Conservation (phyloP, 2,329 filamentous ascomycete species). For the Aspergillus luchuensis region DNA sequence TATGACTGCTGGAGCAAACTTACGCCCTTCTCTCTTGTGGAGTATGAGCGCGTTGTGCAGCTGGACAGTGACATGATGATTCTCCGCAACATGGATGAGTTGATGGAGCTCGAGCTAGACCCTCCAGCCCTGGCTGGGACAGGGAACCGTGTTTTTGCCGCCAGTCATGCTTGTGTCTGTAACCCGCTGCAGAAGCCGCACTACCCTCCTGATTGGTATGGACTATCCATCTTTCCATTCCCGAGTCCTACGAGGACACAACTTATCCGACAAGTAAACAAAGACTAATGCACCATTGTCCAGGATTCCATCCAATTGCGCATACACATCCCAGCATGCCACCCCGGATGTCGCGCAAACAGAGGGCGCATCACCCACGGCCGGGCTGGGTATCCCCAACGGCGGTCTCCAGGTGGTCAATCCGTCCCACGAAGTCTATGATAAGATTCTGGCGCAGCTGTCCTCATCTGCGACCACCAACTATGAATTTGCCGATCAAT, state of each 20-base stretch:
- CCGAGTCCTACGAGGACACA: not conserved
- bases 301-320: slow-evolving; percentile 58
- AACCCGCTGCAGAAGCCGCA: slow-evolving; percentile 25
- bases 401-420: slow-evolving; percentile 64
- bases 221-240: not conserved
- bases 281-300: not conserved
- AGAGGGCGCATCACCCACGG: slow-evolving; percentile 51
- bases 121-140: slow-evolving; percentile 52
- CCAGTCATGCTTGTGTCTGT: slow-evolving; percentile 25
- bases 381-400: slow-evolving; percentile 61
- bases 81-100: slow-evolving; percentile 81
- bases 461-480: slow-evolving; percentile 46
- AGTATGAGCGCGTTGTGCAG: slow-evolving; percentile 79
- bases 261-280: no score
- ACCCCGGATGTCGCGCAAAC: slow-evolving; percentile 27
- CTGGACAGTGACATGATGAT: slow-evolving; percentile 88
- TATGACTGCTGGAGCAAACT: slow-evolving; percentile 91
- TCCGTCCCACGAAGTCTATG: slow-evolving; percentile 56
- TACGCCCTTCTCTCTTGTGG: slow-evolving; percentile 72
- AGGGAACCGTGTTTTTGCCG: slow-evolving; percentile 66
- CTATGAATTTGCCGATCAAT: slow-evolving; percentile 65
- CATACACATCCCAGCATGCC: slow-evolving; percentile 61
- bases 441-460: slow-evolving; percentile 54
- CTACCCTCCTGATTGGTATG: slow-evolving; percentile 43
- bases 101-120: slow-evolving; percentile 79